Evolutionary conservation across 116 monocot species (phyloP), one percentile per base, ranked within the genome.

Genomic region (Cymodocea nodosa): DNA sequence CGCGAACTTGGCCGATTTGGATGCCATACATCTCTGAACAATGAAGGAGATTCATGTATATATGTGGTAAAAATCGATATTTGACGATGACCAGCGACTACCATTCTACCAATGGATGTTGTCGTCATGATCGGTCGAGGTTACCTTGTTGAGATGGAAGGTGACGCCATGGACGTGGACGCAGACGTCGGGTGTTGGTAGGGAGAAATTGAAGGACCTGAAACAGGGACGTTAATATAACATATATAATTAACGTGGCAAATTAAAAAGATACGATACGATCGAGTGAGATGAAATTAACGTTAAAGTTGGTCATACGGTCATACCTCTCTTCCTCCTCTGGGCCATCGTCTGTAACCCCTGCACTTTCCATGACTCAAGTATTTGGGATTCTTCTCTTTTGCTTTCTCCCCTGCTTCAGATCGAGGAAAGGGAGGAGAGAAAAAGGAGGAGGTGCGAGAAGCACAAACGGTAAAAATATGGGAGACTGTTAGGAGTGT

Each of bases 101-200:
- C n/a, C n/a, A n/a, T n/a, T n/a, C n/a, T n/a, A n/a, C n/a, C n/a
- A n/a, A n/a, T n/a, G n/a, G n/a, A n/a, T n/a, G n/a, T n/a, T n/a
- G n/a, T 23, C 6, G 17, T 59, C 12, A 19, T 23, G 36, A 35
- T 67, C n/a, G 19, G 13, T 8, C 3, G 22, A 10, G 0, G 10
- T 4, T 9, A 35, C 80, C 80, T 75, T 80, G 71, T 75, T 66
- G 5, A 75, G 63, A 68, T 71, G 34, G 52, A 71, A 80, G 49
- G 60, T 20, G 62, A 68, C 37, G 23, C 71, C 75, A 70, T 75
- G 67, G 12, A 80, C 0, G 15, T 62, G 62, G 44, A 80, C 23
- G 35, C 44, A 51, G 52, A 71, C 40, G 35, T 72, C 30, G 0
- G 71, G 40, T 10, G 61, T 36, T 10, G 71, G 51, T 11, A 52